phyloP scores from a whole-genome alignment of 129 eudicot species.

The Lonicera japonica region DNA sequence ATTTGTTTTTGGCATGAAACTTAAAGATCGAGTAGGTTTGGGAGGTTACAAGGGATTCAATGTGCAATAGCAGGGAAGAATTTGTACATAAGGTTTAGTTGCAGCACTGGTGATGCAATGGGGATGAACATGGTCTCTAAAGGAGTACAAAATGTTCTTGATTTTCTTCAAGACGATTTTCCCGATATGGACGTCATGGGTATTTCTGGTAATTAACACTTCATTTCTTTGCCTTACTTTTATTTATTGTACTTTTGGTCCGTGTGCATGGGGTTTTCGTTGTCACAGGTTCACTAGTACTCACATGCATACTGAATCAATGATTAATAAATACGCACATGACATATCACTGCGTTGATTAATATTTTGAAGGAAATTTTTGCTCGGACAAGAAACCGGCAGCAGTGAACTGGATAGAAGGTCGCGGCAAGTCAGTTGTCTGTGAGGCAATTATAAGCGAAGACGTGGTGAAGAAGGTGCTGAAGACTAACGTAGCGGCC shows the following conservation, averaged over 20 bases:
- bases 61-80: constrained; percentile 75
- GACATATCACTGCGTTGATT: not conserved
- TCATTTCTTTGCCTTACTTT: no score
- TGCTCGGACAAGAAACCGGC: constrained; percentile 74
- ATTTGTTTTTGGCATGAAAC: not conserved
- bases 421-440: constrained; percentile 64
- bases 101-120: constrained; percentile 79
- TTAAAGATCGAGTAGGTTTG: constrained; percentile 69
- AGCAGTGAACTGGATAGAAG: constrained; percentile 76
- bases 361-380: constrained; percentile 36
- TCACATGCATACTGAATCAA: no score
- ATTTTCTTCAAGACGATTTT: constrained; percentile 45
- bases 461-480: constrained; percentile 52
- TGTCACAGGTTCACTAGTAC: no score
- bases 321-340: no score
- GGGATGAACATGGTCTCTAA: constrained; percentile 85
- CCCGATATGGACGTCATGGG: constrained; percentile 78
- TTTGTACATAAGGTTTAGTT: constrained; percentile 52
- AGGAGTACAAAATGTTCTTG: constrained; percentile 71
- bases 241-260: no score
- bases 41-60: constrained; percentile 50
- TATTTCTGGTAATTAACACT: constrained; percentile 50
- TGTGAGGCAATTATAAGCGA: constrained; percentile 71
- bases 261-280: not conserved
- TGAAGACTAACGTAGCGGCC: constrained; percentile 50